Evolutionary conservation across 2,329 filamentous ascomycete genomes (phyloP).

Genomic region (Juglanconis juglandina): DNA sequence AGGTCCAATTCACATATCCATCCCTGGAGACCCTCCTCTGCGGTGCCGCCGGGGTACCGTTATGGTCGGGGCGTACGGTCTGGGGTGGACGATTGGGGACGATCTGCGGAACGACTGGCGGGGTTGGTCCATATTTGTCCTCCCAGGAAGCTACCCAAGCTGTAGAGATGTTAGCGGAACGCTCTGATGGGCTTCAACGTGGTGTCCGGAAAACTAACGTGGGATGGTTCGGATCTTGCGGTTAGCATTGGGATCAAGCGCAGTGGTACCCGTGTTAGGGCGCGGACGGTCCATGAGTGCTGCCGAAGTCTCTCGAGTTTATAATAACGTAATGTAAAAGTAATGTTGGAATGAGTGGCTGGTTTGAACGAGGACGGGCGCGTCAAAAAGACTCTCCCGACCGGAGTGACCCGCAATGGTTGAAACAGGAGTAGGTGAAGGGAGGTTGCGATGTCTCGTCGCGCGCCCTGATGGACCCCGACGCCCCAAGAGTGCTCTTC

Average conservation of each 20-base stretch:
- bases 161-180: conserved; percentile 24
- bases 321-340: conserved; percentile 2
- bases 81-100: conserved; percentile 37
- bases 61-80: conserved; percentile 39
- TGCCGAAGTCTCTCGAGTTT: neutral
- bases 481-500: neutral
- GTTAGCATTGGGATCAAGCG: conserved; percentile 16
- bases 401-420: conserved; percentile 6
- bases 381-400: neutral
- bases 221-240: conserved; percentile 30
- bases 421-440: conserved; percentile 11
- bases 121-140: conserved; percentile 33
- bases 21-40: conserved; percentile 45
- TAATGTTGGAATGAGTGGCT: neutral
- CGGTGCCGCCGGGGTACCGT: conserved; percentile 37
- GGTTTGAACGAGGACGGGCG: neutral
- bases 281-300: conserved; percentile 11
- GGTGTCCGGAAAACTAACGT: conserved; percentile 21
- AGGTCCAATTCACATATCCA: conserved; percentile 40
- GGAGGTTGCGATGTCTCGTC: conserved; percentile 3
- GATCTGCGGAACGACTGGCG: conserved; percentile 36
- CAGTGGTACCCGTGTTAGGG: conserved; percentile 15
- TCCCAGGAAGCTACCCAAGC: conserved; percentile 51
- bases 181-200: neutral
- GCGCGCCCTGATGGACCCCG: neutral